Evolutionary conservation across 2,329 filamentous ascomycete species (phyloP).

Genomic region (Paraphoma sp.): DNA sequence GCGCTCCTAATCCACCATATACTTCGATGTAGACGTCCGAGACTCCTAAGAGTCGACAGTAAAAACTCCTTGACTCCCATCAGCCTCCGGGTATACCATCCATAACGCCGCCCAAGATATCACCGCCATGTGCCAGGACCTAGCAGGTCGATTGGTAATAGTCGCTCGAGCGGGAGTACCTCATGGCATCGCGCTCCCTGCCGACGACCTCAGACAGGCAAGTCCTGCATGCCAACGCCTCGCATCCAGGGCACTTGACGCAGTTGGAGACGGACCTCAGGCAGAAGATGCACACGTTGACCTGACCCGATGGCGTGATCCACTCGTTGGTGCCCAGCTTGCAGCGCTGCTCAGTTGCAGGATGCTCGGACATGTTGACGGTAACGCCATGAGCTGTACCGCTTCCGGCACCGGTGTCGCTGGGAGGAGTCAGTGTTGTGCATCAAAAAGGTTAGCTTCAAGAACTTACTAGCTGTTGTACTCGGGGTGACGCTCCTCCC

Average conservation of each 20-base stretch:
- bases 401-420: not conserved
- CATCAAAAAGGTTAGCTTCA: not conserved
- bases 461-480: constrained; percentile 3
- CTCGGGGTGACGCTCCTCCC: constrained; percentile 9
- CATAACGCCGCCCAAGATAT: too few species aligned
- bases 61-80: too few species aligned
- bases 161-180: too few species aligned
- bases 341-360: constrained; percentile 7
- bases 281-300: constrained; percentile 18
- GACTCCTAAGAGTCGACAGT: too few species aligned
- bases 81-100: too few species aligned
- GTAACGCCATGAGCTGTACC: constrained; percentile 8
- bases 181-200: constrained; percentile 1
- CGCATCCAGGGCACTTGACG: constrained; percentile 15
- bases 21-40: too few species aligned
- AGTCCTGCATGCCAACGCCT: constrained; percentile 18
- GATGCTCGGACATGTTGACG: constrained; percentile 15
- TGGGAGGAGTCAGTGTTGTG: not conserved
- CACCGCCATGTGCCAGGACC: too few species aligned
- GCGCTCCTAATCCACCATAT: too few species aligned
- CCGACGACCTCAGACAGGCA: constrained; percentile 6
- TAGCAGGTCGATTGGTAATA: too few species aligned
- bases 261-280: not conserved
- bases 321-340: not conserved
- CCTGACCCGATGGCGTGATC: constrained; percentile 3